Evolutionary conservation across 768 basidiomycete species (phyloP).

Genomic region (Galerina sulciceps): DNA sequence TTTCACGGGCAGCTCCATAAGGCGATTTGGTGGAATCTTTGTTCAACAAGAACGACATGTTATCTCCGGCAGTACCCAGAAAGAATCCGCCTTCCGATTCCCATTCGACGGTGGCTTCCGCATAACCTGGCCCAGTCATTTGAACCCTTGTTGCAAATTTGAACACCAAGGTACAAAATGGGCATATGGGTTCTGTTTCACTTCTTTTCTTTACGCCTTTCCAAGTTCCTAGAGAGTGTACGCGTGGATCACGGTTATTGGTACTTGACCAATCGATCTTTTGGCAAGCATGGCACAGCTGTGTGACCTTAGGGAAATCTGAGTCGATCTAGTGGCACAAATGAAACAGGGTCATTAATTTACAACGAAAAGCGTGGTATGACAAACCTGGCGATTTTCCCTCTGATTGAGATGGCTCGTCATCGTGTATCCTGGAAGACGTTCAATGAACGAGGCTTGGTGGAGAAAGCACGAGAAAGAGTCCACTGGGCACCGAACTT

Average conservation of each 20-base stretch:
- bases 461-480: too few relatives aligned
- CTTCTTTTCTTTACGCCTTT: not conserved
- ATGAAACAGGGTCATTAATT: too few relatives aligned
- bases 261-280: not conserved
- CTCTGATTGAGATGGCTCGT: too few relatives aligned
- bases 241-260: not conserved
- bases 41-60: conserved; percentile 2
- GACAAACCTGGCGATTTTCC: too few relatives aligned
- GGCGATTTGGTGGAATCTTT: not conserved
- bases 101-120: not conserved
- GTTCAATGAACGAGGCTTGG: too few relatives aligned
- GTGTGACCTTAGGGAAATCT: too few relatives aligned
- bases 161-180: not conserved
- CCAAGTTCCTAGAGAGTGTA: not conserved
- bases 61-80: not conserved
- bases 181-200: not conserved
- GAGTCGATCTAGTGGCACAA: too few relatives aligned
- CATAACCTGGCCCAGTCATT: not conserved
- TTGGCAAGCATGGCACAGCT: not conserved
- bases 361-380: too few relatives aligned
- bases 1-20: not conserved
- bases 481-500: too few relatives aligned
- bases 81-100: not conserved
- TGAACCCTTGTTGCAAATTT: not conserved
- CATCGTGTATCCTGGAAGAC: too few relatives aligned